Conservation (phyloP, 2,329 filamentous ascomycete genomes). For the Hymenoscyphus repandus region DNA sequence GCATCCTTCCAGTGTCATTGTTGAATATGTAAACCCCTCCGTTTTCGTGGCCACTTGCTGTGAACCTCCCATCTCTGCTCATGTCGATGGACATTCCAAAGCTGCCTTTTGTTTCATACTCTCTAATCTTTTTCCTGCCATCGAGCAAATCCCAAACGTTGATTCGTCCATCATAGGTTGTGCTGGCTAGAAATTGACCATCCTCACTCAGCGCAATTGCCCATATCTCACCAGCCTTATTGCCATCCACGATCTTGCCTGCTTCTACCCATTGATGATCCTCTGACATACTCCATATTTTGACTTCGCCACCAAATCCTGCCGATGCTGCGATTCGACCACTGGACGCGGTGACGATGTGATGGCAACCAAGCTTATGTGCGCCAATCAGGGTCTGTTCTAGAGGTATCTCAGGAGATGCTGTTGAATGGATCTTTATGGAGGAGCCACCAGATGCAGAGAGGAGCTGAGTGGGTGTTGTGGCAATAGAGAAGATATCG, state of each 20-base stretch:
- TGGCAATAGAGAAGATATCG: slow-evolving; percentile 79
- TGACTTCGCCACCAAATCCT: slow-evolving; percentile 85
- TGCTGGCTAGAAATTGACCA: slow-evolving; percentile 79
- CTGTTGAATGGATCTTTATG: slow-evolving; percentile 74
- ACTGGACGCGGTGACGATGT: slow-evolving; percentile 66
- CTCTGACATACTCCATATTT: slow-evolving; percentile 68
- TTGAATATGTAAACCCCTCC: slow-evolving; percentile 92
- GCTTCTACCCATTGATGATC: slow-evolving; percentile 48
- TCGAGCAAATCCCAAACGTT: slow-evolving; percentile 74
- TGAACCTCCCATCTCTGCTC: slow-evolving; percentile 72
- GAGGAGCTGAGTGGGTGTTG: slow-evolving; percentile 68
- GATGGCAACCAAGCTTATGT: slow-evolving; percentile 87
- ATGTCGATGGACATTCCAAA: slow-evolving; percentile 88
- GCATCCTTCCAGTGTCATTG: slow-evolving; percentile 78
- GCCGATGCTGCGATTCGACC: slow-evolving; percentile 73
- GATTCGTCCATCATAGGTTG: slow-evolving; percentile 80
- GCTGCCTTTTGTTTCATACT: slow-evolving; percentile 88
- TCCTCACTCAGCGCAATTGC: slow-evolving; percentile 80
- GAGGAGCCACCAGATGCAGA: slow-evolving; percentile 81
- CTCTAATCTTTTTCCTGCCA: slow-evolving; percentile 59
- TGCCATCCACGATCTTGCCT: slow-evolving; percentile 45
- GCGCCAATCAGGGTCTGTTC: slow-evolving; percentile 73
- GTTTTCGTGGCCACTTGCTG: slow-evolving; percentile 88
- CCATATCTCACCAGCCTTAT: slow-evolving; percentile 72
- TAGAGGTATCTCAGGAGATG: slow-evolving; percentile 66